These are phyloP conservation scores for Xylariomycetidae sp. DNA, from an alignment of 2,329 filamentous ascomycete species.

Conservation along the genomic window DNA sequence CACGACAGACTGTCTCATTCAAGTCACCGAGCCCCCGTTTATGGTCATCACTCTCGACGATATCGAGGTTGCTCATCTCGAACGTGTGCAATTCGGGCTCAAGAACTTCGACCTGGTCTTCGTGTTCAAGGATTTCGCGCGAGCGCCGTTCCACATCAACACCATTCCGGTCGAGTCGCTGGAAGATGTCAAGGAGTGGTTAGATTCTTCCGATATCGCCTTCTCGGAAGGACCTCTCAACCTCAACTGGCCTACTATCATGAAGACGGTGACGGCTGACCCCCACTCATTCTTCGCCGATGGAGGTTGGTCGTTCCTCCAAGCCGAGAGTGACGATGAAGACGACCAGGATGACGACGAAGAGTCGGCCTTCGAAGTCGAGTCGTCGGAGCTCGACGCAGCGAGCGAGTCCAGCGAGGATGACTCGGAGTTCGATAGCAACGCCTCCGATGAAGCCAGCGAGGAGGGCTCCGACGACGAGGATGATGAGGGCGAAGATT, in stretches of 20 bases:
- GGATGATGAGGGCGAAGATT: constrained; percentile 77
- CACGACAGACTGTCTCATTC: constrained; percentile 93
- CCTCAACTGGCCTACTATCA: constrained; percentile 97
- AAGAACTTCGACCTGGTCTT: constrained; percentile 99
- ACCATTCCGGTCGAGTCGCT: constrained; percentile 95
- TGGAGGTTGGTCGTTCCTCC: constrained; percentile 91
- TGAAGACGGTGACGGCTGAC: constrained; percentile 96
- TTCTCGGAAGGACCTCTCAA: constrained; percentile 94
- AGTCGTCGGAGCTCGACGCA: constrained; percentile 79
- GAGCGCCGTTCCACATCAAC: constrained; percentile 90
- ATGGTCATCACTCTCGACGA: constrained; percentile 93
- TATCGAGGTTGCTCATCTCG: constrained; percentile 91
- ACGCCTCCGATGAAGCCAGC: constrained; percentile 74
- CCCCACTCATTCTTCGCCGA: constrained; percentile 93
- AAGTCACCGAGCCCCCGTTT: constrained; percentile 94
- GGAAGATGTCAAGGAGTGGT: constrained; percentile 94
- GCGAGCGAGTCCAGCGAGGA: constrained; percentile 72
- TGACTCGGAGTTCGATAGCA: constrained; percentile 89
- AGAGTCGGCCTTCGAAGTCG: constrained; percentile 88
- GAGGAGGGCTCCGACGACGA: constrained; percentile 65
- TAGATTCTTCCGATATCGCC: constrained; percentile 91
- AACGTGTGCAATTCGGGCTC: constrained; percentile 91
- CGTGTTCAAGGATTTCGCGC: constrained; percentile 93
- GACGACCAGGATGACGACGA: constrained; percentile 77
- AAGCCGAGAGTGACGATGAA: constrained; percentile 81